phyloP scores from a whole-genome alignment of 73 alveolate species.

The Durusdinium trenchii region DNA sequence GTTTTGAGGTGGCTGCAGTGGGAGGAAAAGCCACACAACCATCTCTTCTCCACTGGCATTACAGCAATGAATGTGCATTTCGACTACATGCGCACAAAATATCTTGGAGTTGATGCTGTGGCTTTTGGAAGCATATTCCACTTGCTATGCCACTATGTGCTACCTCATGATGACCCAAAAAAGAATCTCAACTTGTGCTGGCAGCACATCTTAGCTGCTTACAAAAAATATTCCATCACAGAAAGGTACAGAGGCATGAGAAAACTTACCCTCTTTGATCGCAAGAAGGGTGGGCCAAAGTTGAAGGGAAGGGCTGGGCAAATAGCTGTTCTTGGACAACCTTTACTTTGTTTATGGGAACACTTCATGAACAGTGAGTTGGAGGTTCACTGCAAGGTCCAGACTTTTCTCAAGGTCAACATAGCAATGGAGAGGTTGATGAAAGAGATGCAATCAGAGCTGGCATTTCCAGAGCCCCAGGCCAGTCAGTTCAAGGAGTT shows the following conservation, averaged over 20 bases:
- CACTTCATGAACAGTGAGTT: not conserved
- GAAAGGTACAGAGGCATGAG: constrained; percentile 22
- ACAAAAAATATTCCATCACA: not conserved
- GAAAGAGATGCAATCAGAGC: not conserved
- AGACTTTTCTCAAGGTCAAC: not conserved
- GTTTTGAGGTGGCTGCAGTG: not conserved
- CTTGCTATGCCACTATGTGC: not conserved
- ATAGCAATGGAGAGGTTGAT: not conserved
- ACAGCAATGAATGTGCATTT: not conserved
- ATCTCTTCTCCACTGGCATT: not conserved
- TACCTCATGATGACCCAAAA: not conserved
- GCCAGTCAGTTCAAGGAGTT: not conserved
- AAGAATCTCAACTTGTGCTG: not conserved
- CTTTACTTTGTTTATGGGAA: not conserved
- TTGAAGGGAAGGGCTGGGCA: constrained; percentile 19
- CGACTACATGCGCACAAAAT: not conserved
- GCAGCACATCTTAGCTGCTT: not conserved
- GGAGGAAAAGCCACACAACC: not conserved
- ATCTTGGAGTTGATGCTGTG: not conserved
- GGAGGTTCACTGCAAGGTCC: not conserved
- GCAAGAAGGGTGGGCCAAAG: constrained; percentile 14
- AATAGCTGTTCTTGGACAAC: not conserved
- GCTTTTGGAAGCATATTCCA: not conserved
- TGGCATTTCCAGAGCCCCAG: not conserved
- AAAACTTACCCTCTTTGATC: not conserved